Evolutionary conservation across 371 early-diverging fungal species (phyloP).

Genomic region (Mortierella sp.): DNA sequence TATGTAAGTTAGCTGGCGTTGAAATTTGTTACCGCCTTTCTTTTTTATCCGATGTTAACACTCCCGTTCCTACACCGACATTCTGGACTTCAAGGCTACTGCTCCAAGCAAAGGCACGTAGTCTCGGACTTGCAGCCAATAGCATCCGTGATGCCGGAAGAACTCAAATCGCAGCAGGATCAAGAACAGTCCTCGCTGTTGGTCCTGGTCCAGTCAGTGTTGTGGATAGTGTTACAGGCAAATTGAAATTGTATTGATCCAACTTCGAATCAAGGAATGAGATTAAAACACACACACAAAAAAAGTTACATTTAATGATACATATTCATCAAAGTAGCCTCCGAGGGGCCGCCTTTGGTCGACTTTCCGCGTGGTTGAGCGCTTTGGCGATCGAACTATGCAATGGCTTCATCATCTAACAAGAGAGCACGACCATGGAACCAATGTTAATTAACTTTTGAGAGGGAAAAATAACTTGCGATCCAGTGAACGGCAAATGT

Average conservation of each 20-base stretch:
- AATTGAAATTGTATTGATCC: slow-evolving; percentile 83
- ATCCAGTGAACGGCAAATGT: not conserved
- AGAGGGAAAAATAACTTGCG: not conserved
- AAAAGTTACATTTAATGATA: not conserved
- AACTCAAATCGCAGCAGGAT: slow-evolving; percentile 97
- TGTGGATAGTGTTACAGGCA: slow-evolving; percentile 85
- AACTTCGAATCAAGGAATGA: not conserved
- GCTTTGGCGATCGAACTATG: slow-evolving; percentile 60
- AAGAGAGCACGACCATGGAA: not conserved
- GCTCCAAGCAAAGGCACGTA: slow-evolving; percentile 77
- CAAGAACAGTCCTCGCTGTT: slow-evolving; percentile 95
- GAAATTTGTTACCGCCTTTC: not conserved
- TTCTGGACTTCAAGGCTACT: slow-evolving; percentile 61
- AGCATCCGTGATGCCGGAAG: slow-evolving; percentile 96
- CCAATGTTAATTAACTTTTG: too few species aligned
- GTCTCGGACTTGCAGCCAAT: slow-evolving; percentile 78
- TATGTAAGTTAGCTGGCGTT: slow-evolving; percentile 61
- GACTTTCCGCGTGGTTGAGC: slow-evolving; percentile 49
- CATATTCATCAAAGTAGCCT: slow-evolving; percentile 12
- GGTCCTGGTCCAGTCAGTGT: slow-evolving; percentile 91
- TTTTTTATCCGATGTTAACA: slow-evolving; percentile 2
- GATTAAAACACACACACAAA: not conserved
- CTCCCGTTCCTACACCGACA: not conserved
- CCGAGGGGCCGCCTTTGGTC: slow-evolving; percentile 12
- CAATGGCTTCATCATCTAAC: slow-evolving; percentile 62